Conservation (phyloP, 495 filamentous ascomycete species). For the Aspergillus affinis region DNA sequence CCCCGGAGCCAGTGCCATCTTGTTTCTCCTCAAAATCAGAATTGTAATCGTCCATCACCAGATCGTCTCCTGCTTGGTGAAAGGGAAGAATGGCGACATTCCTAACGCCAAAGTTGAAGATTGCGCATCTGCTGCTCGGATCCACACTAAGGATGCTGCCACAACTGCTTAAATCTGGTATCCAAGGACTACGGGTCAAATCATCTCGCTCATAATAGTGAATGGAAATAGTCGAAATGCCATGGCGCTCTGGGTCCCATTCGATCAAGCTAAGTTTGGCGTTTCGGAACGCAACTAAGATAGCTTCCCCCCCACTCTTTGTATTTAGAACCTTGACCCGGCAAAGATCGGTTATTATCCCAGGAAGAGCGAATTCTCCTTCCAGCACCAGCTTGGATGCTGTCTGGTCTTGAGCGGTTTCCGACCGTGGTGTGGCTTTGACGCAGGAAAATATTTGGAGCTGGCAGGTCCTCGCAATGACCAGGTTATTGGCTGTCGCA, state of each 20-base stretch:
- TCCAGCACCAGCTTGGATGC: slow-evolving; percentile 81
- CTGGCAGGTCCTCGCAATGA: slow-evolving; percentile 85
- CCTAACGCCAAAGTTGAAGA: slow-evolving; percentile 83
- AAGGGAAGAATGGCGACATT: slow-evolving; percentile 95
- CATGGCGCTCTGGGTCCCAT: slow-evolving; percentile 82
- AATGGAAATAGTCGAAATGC: slow-evolving; percentile 83
- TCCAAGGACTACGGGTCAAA: slow-evolving; percentile 71
- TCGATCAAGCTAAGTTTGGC: slow-evolving; percentile 90
- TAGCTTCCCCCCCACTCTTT: slow-evolving; percentile 78
- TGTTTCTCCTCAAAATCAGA: slow-evolving; percentile 65
- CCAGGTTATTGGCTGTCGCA: slow-evolving; percentile 73
- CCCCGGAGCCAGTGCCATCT: slow-evolving; percentile 15
- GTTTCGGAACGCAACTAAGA: slow-evolving; percentile 81
- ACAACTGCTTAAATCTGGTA: slow-evolving; percentile 63
- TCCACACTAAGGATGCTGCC: slow-evolving; percentile 82
- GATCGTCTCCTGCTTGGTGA: slow-evolving; percentile 77
- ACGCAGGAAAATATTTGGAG: slow-evolving; percentile 76
- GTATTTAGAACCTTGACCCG: slow-evolving; percentile 67
- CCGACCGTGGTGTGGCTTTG: slow-evolving; percentile 32
- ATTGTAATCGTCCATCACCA: slow-evolving; percentile 88
- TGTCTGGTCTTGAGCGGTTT: slow-evolving; percentile 49
- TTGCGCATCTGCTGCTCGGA: slow-evolving; percentile 87
- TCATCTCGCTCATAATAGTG: slow-evolving; percentile 98
- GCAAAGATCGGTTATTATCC: slow-evolving; percentile 78
- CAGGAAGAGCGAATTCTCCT: slow-evolving; percentile 76